A percentile compares a stretch with the other conserved stretches of the same genome.
Evolutionary conservation across 148 eudicot genomes (phyloP).

Genomic region (Dysphania ambrosioides): DNA sequence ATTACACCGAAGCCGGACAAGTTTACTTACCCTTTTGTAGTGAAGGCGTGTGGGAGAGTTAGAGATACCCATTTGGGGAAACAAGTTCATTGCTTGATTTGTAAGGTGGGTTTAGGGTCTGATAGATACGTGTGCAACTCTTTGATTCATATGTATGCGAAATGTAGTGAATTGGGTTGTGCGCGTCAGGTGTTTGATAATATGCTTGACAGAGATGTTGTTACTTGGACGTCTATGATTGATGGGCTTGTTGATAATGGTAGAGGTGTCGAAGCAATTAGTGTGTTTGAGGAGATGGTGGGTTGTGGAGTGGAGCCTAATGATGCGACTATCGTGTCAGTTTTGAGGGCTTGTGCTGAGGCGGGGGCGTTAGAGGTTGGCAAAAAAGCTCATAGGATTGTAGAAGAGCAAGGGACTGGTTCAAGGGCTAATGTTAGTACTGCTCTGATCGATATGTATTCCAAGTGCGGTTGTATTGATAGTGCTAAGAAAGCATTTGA

Average conservation of each 20-base stretch:
- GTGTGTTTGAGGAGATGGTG: slow-evolving; percentile 36
- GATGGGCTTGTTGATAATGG: slow-evolving; percentile 53
- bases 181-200: slow-evolving; percentile 50
- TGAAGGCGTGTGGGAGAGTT: slow-evolving; percentile 39
- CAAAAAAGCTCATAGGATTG: slow-evolving; percentile 30
- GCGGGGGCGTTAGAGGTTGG: slow-evolving; percentile 43
- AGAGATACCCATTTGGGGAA: slow-evolving; percentile 35
- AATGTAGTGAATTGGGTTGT: slow-evolving; percentile 27
- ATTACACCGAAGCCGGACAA: slow-evolving; percentile 29
- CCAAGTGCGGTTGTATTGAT: slow-evolving; percentile 48
- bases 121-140: slow-evolving; percentile 41
- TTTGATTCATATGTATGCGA: slow-evolving; percentile 41
- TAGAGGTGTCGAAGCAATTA: slow-evolving; percentile 31
- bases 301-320: slow-evolving; percentile 28
- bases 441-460: slow-evolving; percentile 50
- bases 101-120: slow-evolving; percentile 34
- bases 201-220: slow-evolving; percentile 49
- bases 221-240: slow-evolving; percentile 48
- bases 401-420: slow-evolving; percentile 21
- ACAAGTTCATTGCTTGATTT: slow-evolving; percentile 37
- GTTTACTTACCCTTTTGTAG: slow-evolving; percentile 44
- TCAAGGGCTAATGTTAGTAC: slow-evolving; percentile 31
- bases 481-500: slow-evolving; percentile 37
- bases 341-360: slow-evolving; percentile 47
- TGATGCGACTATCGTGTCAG: slow-evolving; percentile 42